These are phyloP conservation scores for Acacia pycnantha DNA, from an alignment of 331 rosid species.

Conservation along the genomic window DNA sequence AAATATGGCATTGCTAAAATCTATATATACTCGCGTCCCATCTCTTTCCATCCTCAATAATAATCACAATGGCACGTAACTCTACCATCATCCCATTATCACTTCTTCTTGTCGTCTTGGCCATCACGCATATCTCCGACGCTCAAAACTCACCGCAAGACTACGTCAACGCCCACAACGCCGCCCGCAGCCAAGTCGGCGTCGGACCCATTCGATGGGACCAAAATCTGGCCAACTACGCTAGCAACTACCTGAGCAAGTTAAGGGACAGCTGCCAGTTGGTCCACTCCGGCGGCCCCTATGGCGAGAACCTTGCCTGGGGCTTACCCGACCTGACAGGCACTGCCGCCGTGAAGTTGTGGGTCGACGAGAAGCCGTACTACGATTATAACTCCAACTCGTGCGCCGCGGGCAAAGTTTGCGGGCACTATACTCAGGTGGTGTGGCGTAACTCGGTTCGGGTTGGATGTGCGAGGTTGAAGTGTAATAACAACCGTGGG, in stretches of 20 bases:
- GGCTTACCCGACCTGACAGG: conserved; percentile 9
- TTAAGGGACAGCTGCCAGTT: conserved; percentile 20
- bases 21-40: too few relatives aligned
- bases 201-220: conserved; percentile 33
- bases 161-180: conserved; percentile 37
- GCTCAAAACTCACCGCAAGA: conserved; percentile 39
- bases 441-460: conserved; percentile 36
- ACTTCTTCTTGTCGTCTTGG: neutral
- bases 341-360: conserved; percentile 16
- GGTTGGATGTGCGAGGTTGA: conserved; percentile 32
- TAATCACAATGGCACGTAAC: neutral
- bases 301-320: conserved; percentile 44
- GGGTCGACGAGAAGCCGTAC: conserved; percentile 32
- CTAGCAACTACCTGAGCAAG: conserved; percentile 17
- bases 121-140: neutral
- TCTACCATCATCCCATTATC: neutral
- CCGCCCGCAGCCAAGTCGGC: conserved; percentile 28
- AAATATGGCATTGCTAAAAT: too few relatives aligned
- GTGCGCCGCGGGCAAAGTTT: neutral
- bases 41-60: too few relatives aligned
- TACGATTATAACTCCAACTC: conserved; percentile 33
- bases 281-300: conserved; percentile 37
- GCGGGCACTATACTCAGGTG: conserved; percentile 41
- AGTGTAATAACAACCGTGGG: conserved; percentile 11
- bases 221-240: conserved; percentile 17